Conservation (phyloP, 768 basidiomycete genomes). For the Mycena vulgaris region DNA sequence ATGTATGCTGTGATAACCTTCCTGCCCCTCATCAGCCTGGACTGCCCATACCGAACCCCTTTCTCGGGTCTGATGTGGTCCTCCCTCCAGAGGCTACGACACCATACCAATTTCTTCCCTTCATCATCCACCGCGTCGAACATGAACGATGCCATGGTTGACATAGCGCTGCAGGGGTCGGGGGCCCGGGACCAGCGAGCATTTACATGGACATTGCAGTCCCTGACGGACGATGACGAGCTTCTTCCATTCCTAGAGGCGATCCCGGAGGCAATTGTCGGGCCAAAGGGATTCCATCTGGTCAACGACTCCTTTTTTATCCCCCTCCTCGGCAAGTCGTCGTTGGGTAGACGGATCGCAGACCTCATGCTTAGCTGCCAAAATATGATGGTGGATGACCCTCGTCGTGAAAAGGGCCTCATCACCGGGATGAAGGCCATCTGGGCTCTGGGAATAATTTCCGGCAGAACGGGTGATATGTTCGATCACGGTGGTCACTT, state of each 20-base stretch:
- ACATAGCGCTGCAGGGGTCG: neutral
- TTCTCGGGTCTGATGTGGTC: neutral
- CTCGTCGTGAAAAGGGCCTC: neutral
- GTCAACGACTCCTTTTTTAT: neutral
- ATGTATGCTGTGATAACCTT: constrained; percentile 14
- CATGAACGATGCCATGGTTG: neutral
- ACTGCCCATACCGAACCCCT: constrained; percentile 29
- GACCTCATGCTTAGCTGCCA: neutral
- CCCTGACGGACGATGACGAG: neutral
- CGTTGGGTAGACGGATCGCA: neutral
- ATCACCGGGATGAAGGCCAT: constrained; percentile 6
- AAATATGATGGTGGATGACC: neutral
- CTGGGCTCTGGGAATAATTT: constrained; percentile 1
- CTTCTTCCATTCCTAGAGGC: neutral
- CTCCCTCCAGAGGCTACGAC: neutral
- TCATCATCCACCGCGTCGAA: neutral
- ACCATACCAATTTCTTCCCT: too few species aligned
- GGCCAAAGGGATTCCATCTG: neutral
- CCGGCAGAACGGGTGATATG: neutral
- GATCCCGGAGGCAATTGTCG: neutral
- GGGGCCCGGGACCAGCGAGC: neutral
- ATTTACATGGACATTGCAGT: neutral
- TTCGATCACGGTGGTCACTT: too few species aligned
- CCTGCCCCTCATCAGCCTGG: constrained; percentile 1
- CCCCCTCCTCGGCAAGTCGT: neutral